These are phyloP conservation scores for Suillus subluteus DNA, from an alignment of 768 basidiomycete species.

Conservation along the genomic window DNA sequence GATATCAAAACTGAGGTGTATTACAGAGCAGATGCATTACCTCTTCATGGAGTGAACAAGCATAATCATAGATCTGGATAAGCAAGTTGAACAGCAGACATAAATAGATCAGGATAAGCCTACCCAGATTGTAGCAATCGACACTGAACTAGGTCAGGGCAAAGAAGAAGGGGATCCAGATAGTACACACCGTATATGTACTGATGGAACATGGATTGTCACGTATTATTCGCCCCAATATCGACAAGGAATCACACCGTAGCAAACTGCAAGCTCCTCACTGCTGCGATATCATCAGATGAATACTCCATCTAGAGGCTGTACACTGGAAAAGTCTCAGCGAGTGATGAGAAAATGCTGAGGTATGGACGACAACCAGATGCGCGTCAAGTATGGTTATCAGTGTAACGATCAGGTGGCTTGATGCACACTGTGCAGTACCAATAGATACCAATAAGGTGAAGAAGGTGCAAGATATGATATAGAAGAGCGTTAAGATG, in stretches of 20 bases:
- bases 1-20: not conserved
- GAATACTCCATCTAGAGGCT: not conserved
- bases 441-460: too few relatives aligned
- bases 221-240: not conserved
- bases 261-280: not conserved
- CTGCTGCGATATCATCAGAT: not conserved
- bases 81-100: not conserved
- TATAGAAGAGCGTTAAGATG: too few relatives aligned
- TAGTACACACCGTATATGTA: not conserved
- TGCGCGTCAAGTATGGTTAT: too few relatives aligned
- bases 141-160: not conserved
- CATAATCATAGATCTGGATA: not conserved
- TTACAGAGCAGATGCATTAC: not conserved
- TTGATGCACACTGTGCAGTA: too few relatives aligned
- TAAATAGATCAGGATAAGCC: not conserved
- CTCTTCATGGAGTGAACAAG: not conserved
- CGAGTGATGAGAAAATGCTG: too few relatives aligned
- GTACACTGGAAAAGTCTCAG: too few relatives aligned
- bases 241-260: not conserved
- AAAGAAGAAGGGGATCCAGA: not conserved
- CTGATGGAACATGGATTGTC: not conserved
- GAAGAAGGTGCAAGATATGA: too few relatives aligned
- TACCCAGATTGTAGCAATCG: not conserved
- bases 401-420: too few relatives aligned
- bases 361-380: too few relatives aligned